phyloP scores from a whole-genome alignment of 352 stramenopile species.

The Globisporangium viniferum region DNA sequence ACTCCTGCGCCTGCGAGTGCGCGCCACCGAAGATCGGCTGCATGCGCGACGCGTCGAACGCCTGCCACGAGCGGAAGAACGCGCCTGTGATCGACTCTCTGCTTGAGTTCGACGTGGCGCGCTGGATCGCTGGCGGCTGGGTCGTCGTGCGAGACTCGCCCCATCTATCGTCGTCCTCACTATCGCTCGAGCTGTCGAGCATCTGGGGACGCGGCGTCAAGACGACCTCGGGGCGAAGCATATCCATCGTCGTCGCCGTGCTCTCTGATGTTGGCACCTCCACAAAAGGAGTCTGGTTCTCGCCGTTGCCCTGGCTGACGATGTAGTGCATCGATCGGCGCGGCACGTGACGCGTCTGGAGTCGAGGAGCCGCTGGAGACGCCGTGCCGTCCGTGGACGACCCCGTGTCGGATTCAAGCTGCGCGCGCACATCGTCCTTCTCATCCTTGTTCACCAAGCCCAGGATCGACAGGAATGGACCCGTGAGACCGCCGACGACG shows the following conservation, averaged over 20 bases:
- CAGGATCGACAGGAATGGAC: conserved; percentile 58
- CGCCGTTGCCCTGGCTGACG: conserved; percentile 30
- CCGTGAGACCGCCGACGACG: conserved; percentile 72
- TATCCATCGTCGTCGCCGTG: conserved; percentile 19
- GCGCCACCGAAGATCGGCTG: conserved; percentile 77
- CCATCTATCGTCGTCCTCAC: conserved; percentile 33
- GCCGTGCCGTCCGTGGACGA: conserved; percentile 23
- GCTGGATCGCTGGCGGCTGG: conserved; percentile 27
- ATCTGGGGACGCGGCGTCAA: conserved; percentile 72
- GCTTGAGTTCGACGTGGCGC: conserved; percentile 23
- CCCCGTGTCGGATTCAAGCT: conserved; percentile 36
- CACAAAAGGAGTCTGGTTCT: conserved; percentile 15
- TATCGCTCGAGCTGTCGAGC: conserved; percentile 50
- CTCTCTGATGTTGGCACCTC: conserved; percentile 25
- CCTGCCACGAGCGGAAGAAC: conserved; percentile 79
- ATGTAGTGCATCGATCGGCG: conserved; percentile 57
- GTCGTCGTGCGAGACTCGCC: conserved; percentile 1
- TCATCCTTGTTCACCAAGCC: conserved; percentile 37
- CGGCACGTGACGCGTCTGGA: conserved; percentile 26
- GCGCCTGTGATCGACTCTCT: conserved; percentile 48
- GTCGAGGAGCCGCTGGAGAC: conserved; percentile 23
- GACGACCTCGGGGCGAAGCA: conserved; percentile 33
- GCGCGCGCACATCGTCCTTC: conserved; percentile 19
- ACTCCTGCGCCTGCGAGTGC: conserved; percentile 22
- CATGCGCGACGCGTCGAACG: conserved; percentile 77